phyloP scores from a whole-genome alignment of 192 early-diverging fungal species.

The Entrophospora sp. region DNA sequence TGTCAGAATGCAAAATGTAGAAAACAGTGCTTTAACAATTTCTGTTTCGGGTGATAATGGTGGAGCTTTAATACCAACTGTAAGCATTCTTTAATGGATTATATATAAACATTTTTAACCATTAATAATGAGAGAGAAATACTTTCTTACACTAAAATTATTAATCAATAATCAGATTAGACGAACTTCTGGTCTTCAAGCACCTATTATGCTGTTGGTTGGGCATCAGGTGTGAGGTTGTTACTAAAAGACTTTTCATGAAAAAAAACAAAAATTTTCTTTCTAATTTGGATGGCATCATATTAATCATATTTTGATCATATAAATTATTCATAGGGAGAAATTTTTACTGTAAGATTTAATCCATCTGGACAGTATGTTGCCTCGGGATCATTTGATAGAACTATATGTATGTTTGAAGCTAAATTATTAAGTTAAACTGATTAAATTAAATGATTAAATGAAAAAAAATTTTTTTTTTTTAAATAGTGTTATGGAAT shows the following conservation, averaged over 20 bases:
- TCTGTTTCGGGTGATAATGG: conserved; percentile 19
- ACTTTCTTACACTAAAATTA: not conserved
- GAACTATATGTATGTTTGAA: conserved; percentile 60
- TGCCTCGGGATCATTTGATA: conserved; percentile 76
- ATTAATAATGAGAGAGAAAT: conserved; percentile 8
- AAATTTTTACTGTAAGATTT: conserved; percentile 79
- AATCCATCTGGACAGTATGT: conserved; percentile 74
- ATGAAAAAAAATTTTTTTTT: not conserved
- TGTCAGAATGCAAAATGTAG: conserved; percentile 31
- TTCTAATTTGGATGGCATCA: too few species aligned
- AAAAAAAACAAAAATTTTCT: too few species aligned
- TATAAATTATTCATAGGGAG: conserved; percentile 49
- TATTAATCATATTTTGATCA: too few species aligned
- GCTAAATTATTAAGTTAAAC: not conserved
- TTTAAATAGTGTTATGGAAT: conserved; percentile 76
- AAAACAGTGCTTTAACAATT: conserved; percentile 30
- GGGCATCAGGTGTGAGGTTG: conserved; percentile 54
- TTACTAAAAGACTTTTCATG: not conserved
- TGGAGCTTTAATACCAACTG: conserved; percentile 30
- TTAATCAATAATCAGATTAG: conserved; percentile 2
- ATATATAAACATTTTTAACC: too few species aligned
- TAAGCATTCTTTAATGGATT: not conserved
- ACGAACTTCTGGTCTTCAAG: conserved; percentile 67
- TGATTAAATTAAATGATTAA: too few species aligned
- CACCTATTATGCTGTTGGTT: conserved; percentile 79